Conservation (phyloP, 257 asterid genomes). For the Solanum lycopersicoides region DNA sequence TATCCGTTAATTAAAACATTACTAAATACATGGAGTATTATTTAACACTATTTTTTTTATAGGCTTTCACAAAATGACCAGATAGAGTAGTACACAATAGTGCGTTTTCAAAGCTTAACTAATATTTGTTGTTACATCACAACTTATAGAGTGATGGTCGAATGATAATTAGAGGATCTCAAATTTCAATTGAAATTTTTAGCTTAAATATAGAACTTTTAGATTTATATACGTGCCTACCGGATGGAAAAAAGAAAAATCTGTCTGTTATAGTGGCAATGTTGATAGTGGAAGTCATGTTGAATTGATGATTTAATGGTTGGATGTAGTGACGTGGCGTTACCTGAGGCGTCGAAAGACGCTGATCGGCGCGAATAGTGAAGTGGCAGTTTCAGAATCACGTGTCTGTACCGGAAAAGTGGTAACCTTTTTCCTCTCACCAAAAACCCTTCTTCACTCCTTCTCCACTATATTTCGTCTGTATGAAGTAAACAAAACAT, state of each 20-base stretch:
- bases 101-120: background rate
- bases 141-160: too few relatives aligned
- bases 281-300: background rate
- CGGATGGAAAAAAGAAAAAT: background rate
- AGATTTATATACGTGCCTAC: too few relatives aligned
- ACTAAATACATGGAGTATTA: background rate
- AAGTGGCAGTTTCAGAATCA: constrained; percentile 6
- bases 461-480: background rate
- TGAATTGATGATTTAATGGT: background rate
- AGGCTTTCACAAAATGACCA: background rate
- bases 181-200: too few relatives aligned
- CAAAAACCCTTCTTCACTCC: background rate
- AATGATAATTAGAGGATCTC: too few relatives aligned
- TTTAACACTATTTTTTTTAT: too few relatives aligned
- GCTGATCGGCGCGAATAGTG: constrained; percentile 7
- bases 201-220: too few relatives aligned
- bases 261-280: background rate
- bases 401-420: constrained; percentile 6
- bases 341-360: background rate
- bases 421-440: background rate
- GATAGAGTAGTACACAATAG: background rate
- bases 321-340: background rate
- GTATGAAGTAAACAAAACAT: constrained; percentile 5
- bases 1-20: too few relatives aligned
- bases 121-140: too few relatives aligned